Evolutionary conservation across 331 rosid species (phyloP).

Genomic region (Pyrus hybrid): DNA sequence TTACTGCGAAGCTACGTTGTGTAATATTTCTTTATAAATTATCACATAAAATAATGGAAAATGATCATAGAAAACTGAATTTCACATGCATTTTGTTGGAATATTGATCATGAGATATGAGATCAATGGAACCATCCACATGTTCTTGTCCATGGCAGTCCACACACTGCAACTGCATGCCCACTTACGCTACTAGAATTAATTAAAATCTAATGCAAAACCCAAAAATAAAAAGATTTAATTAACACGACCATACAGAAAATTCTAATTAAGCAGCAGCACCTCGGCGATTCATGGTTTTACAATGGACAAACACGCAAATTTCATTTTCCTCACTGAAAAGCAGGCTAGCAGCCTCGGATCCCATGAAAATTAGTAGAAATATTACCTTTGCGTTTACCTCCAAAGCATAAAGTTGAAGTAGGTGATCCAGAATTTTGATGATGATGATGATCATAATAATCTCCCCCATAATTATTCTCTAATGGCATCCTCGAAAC

Average conservation of each 20-base stretch:
- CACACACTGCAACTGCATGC: not conserved
- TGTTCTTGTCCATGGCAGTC: not conserved
- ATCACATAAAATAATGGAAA: not conserved
- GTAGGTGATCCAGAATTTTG: slow-evolving; percentile 4
- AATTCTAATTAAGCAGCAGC: not conserved
- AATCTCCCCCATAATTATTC: not conserved
- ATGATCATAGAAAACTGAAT: not conserved
- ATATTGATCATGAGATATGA: slow-evolving; percentile 5
- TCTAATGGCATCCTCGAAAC: slow-evolving; percentile 1
- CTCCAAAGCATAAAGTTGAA: slow-evolving; percentile 23
- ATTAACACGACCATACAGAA: not conserved
- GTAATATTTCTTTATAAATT: not conserved
- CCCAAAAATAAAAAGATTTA: not conserved
- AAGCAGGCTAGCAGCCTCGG: slow-evolving; percentile 16
- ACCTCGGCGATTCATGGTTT: slow-evolving; percentile 17
- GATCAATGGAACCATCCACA: not conserved
- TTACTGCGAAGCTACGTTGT: not conserved
- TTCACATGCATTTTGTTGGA: not conserved
- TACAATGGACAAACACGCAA: slow-evolving; percentile 8
- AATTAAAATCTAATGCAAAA: not conserved
- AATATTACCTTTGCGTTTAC: not conserved
- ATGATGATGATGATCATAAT: not conserved
- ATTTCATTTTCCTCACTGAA: slow-evolving; percentile 21
- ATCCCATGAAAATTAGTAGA: slow-evolving; percentile 1
- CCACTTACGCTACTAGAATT: not conserved